Percentiles rank a stretch among this genome's conserved stretches.
These are phyloP conservation scores for Sporothrix mexicana DNA, from an alignment of 2,329 filamentous ascomycete species.

Conservation along the genomic window DNA sequence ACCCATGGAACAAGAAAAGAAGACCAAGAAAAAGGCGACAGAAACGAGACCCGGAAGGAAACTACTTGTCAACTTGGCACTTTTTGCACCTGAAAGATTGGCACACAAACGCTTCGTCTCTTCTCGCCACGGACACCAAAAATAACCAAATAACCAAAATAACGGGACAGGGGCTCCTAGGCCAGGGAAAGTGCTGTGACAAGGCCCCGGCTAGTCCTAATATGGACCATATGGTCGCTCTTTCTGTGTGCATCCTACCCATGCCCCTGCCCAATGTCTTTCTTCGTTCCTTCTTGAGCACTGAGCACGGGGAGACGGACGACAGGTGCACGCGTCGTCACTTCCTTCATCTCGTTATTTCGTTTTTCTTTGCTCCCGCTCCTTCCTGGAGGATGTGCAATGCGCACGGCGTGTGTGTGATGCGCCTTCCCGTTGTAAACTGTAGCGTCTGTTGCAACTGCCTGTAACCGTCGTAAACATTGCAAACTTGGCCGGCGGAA, in stretches of 20 bases:
- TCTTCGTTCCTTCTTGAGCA: constrained; percentile 3
- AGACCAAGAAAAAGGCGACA: constrained; percentile 14
- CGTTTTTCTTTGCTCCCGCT: neutral
- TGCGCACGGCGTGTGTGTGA: neutral
- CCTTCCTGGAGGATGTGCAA: constrained; percentile 5
- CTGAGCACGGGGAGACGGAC: no score
- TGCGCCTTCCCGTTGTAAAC: constrained; percentile 18
- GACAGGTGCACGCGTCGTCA: neutral
- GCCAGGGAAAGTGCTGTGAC: constrained; percentile 26
- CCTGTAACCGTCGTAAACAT: neutral
- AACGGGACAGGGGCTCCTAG: constrained; percentile 5
- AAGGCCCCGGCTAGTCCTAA: constrained; percentile 32
- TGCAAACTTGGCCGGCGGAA: neutral
- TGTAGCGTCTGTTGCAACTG: neutral
- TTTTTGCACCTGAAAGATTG: neutral
- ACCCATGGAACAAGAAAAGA: constrained; percentile 16
- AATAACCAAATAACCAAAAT: constrained; percentile 16
- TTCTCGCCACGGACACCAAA: neutral
- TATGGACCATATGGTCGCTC: constrained; percentile 22
- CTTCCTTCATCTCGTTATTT: constrained; percentile 12
- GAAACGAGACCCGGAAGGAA: constrained; percentile 2
- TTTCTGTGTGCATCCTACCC: constrained; percentile 26
- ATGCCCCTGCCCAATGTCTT: constrained; percentile 9
- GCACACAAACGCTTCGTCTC: constrained; percentile 11
- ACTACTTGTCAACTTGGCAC: neutral